These are phyloP conservation scores for Umbelopsis sp. DNA, from an alignment of 192 early-diverging fungal species.

Conservation along the genomic window DNA sequence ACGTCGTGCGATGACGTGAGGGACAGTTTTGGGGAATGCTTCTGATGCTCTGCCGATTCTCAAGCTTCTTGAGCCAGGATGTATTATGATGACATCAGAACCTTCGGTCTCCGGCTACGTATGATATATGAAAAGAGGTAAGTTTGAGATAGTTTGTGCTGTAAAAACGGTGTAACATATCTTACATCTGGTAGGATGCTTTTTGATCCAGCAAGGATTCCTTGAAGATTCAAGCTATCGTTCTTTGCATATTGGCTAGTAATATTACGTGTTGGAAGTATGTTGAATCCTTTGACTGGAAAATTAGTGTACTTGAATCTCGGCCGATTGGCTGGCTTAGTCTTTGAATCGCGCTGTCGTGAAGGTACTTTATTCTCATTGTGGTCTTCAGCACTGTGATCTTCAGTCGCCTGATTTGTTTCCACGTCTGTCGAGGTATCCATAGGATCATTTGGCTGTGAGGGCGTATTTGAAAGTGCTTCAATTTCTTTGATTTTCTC, in stretches of 20 bases:
- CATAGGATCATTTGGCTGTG: not conserved
- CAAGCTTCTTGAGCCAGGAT: constrained; percentile 82
- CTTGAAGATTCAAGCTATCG: constrained; percentile 48
- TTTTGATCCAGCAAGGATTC: constrained; percentile 34
- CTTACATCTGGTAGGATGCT: constrained; percentile 32
- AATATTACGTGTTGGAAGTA: constrained; percentile 52
- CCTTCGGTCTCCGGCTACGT: constrained; percentile 53
- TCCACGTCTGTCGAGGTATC: not conserved
- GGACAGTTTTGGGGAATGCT: constrained; percentile 72
- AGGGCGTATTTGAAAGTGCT: not conserved
- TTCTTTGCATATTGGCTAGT: constrained; percentile 47
- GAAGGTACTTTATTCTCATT: not conserved
- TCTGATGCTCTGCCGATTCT: constrained; percentile 84
- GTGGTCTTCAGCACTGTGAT: not conserved
- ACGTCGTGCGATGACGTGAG: constrained; percentile 79
- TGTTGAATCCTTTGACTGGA: constrained; percentile 41
- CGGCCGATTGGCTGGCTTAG: not conserved
- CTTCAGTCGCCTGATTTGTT: not conserved
- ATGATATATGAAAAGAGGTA: too few species aligned
- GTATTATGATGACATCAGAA: constrained; percentile 79
- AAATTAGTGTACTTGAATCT: constrained; percentile 56
- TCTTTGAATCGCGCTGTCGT: not conserved
- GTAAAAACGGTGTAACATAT: constrained; percentile 16
- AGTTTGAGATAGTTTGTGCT: not conserved
- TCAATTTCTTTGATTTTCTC: not conserved